phyloP scores from a whole-genome alignment of 768 basidiomycete species.

The Hebeloma cylindrosporum region DNA sequence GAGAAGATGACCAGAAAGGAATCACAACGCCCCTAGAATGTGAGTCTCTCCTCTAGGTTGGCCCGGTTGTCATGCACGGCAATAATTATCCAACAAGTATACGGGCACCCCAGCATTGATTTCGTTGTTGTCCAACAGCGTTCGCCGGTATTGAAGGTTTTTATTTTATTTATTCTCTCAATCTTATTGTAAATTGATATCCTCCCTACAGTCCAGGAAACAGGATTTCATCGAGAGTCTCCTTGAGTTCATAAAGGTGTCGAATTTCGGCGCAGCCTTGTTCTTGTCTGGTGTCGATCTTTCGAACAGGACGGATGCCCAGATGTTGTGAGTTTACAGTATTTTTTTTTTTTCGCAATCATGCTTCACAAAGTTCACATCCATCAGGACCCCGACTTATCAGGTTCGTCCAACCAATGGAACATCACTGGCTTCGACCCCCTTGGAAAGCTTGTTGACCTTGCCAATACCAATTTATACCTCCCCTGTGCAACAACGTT shows the following conservation, averaged over 20 bases:
- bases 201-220: conserved; percentile 55
- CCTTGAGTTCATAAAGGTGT: conserved; percentile 53
- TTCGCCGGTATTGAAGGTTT: conserved; percentile 76
- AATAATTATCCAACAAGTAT: conserved; percentile 47
- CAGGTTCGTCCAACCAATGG: conserved; percentile 47
- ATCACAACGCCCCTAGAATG: conserved; percentile 77
- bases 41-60: conserved; percentile 37
- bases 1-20: conserved; percentile 59
- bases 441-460: conserved; percentile 41
- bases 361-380: neutral
- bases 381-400: conserved; percentile 62
- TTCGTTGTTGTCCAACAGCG: conserved; percentile 75
- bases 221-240: conserved; percentile 61
- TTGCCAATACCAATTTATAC: conserved; percentile 57
- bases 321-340: conserved; percentile 62
- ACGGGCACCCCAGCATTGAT: conserved; percentile 48
- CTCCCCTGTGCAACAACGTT: conserved; percentile 43
- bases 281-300: conserved; percentile 77
- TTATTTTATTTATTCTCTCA: conserved; percentile 12
- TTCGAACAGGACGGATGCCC: conserved; percentile 69
- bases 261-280: conserved; percentile 51
- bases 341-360: neutral
- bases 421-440: conserved; percentile 44
- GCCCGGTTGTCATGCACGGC: conserved; percentile 5
- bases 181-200: neutral